phyloP scores from a whole-genome alignment of 345 rosid genomes.

The Clarkia xantiana region DNA sequence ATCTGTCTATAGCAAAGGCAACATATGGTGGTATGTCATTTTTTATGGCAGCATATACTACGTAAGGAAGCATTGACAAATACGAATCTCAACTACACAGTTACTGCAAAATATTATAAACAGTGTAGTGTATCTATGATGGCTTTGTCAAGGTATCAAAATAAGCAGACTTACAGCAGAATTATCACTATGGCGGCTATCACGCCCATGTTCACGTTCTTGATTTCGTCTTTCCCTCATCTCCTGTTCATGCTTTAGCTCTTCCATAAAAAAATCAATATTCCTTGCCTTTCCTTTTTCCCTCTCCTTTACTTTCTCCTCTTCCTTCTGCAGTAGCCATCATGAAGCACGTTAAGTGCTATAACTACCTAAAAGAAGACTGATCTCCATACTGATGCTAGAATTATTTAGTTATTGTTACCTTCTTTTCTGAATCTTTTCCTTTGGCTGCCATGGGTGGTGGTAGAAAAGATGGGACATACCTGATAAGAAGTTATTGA shows the following conservation, averaged over 20 bases:
- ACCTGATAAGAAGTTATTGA: conserved; percentile 31
- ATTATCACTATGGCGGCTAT: conserved; percentile 51
- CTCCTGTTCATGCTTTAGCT: conserved; percentile 96
- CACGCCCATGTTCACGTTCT: conserved; percentile 71
- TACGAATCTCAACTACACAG: too few relatives aligned
- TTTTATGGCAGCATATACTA: too few relatives aligned
- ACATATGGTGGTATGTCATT: too few relatives aligned
- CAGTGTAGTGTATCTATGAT: neutral
- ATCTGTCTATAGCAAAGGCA: too few relatives aligned
- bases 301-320: conserved; percentile 57
- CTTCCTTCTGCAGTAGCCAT: conserved; percentile 53
- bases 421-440: conserved; percentile 84
- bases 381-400: neutral
- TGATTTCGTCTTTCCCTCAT: conserved; percentile 90
- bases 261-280: conserved; percentile 97
- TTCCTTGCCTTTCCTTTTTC: conserved; percentile 85
- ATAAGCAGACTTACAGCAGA: conserved; percentile 37
- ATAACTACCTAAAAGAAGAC: conserved; percentile 4
- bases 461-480: conserved; percentile 97
- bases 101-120: neutral
- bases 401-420: conserved; percentile 5
- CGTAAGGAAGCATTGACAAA: too few relatives aligned
- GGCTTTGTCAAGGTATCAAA: neutral
- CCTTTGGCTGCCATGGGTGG: conserved; percentile 88
- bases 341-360: neutral